Evolutionary conservation across 176 grass and related monocot species (phyloP).

Genomic region (bread wheat (Triticum aestivum)): IWGSC_CS_RefSeq_v2.1 NC_057807.1:563033396-563033895

Average conservation of each 20-base stretch:
- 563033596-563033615: not conserved
- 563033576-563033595: not conserved
- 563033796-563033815: constrained; percentile 74
- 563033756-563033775: constrained; percentile 69
- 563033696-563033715: constrained; percentile 51
- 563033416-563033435: not conserved
- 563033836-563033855: constrained; percentile 84
- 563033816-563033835: constrained; percentile 56
- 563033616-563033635: not conserved
- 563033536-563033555: not conserved
- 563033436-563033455: not conserved
- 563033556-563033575: not conserved
- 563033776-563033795: constrained; percentile 83
- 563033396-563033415: not conserved
- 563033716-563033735: constrained; percentile 86
- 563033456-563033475: not conserved
- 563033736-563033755: constrained; percentile 71
- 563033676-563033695: not conserved
- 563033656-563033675: not conserved
- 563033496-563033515: not conserved
- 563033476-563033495: not conserved
- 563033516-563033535: not conserved
- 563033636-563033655: not conserved
- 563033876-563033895: not conserved
- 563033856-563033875: not conserved